These are phyloP conservation scores for Hyparrhenia diplandra DNA, from an alignment of 176 grass and related monocot species.

Conservation along the genomic window DNA sequence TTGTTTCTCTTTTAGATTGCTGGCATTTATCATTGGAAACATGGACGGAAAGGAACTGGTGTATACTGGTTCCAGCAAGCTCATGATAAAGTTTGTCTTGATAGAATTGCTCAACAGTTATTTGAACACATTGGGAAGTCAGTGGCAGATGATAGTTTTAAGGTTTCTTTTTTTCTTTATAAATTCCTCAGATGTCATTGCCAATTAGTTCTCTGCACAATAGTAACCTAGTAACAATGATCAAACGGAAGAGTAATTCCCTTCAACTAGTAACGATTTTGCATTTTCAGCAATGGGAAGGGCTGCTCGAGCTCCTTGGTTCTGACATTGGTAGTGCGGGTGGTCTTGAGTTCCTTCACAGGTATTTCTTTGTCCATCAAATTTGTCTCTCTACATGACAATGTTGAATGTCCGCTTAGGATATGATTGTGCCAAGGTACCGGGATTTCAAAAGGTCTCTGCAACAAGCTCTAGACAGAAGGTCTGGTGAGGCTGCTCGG, in stretches of 20 bases:
- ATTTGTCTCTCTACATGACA: constrained; percentile 3
- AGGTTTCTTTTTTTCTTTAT: constrained; percentile 49
- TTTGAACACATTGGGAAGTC: constrained; percentile 86
- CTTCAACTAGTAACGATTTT: constrained; percentile 38
- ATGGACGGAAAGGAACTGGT: constrained; percentile 84
- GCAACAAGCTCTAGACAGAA: constrained; percentile 64
- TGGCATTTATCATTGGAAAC: constrained; percentile 91
- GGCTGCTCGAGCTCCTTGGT: constrained; percentile 86
- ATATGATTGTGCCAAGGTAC: constrained; percentile 64
- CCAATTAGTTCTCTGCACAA: neutral
- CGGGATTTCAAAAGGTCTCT: constrained; percentile 90
- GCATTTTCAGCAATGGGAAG: constrained; percentile 85
- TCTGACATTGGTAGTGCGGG: constrained; percentile 76
- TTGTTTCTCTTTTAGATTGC: constrained; percentile 53
- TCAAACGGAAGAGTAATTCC: neutral
- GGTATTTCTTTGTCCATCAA: constrained; percentile 45
- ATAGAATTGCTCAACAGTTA: constrained; percentile 87
- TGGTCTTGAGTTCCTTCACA: constrained; percentile 95
- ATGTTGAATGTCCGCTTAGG: constrained; percentile 7
- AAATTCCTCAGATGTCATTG: neutral
- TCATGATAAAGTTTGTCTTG: constrained; percentile 63
- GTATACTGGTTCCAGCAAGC: constrained; percentile 98
- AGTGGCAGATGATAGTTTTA: constrained; percentile 84
- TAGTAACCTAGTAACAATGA: neutral
- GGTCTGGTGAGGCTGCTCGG: constrained; percentile 51